Conservation (phyloP, 139 green algal genomes). For the Chlorella ohadii region DNA sequence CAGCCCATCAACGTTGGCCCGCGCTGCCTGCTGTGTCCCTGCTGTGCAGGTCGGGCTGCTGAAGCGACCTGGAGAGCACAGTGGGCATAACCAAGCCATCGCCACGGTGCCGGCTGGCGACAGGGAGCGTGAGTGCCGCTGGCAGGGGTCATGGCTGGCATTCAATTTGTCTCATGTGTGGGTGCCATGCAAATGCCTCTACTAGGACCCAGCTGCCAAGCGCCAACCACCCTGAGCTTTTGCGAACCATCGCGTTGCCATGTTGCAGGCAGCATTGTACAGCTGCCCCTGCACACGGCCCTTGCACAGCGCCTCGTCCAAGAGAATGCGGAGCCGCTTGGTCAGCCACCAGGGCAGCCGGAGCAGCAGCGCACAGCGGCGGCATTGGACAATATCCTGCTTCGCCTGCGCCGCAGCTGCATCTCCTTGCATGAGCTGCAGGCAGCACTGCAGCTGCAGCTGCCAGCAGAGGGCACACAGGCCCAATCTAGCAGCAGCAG, state of each 20-base stretch:
- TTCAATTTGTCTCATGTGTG: no score
- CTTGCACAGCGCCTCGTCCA: not conserved
- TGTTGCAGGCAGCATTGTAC: slow-evolving; percentile 19
- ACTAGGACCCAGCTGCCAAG: not conserved
- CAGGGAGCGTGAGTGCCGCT: no score
- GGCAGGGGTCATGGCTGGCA: no score
- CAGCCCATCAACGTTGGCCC: no score
- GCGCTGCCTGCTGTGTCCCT: no score
- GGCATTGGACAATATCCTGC: not conserved
- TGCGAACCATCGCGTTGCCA: no score
- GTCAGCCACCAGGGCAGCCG: not conserved
- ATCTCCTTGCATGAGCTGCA: slow-evolving; percentile 17
- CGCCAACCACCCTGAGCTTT: not conserved
- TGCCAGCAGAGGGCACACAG: not conserved
- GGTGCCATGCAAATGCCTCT: no score
- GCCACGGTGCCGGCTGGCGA: no score
- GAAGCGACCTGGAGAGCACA: no score
- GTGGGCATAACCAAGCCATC: no score
- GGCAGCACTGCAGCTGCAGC: not conserved
- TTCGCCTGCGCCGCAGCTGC: not conserved
- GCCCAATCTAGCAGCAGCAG: not conserved
- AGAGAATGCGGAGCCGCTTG: no score
- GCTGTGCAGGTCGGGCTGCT: no score
- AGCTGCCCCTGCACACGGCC: slow-evolving; percentile 26
- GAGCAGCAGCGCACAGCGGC: not conserved